Percentiles rank a stretch among this genome's conserved stretches.
Evolutionary conservation across 2,329 filamentous ascomycete genomes (phyloP).

Genomic region (Zasmidium citrigriseum): DNA sequence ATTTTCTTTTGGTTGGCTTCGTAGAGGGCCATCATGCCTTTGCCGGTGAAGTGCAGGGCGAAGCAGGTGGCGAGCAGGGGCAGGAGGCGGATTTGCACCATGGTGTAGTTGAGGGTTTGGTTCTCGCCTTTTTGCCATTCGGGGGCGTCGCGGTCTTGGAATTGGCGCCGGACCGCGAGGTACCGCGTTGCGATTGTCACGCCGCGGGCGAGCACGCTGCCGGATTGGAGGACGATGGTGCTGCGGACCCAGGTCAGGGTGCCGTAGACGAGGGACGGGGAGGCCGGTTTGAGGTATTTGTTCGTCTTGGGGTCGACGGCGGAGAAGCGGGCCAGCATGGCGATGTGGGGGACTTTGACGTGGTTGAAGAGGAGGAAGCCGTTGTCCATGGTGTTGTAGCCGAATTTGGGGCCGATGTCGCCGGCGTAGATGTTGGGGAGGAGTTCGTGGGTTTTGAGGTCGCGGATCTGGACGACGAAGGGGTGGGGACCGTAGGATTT

Average conservation of each 20-base stretch:
- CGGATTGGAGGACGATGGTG: constrained; percentile 72
- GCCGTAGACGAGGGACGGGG: constrained; percentile 70
- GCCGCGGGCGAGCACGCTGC: constrained; percentile 69
- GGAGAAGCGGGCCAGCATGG: constrained; percentile 73
- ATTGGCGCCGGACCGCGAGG: constrained; percentile 72
- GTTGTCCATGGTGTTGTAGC: constrained; percentile 70
- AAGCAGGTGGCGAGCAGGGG: constrained; percentile 73
- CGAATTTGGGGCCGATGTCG: constrained; percentile 79
- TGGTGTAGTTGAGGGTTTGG: constrained; percentile 77
- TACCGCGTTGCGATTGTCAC: constrained; percentile 78
- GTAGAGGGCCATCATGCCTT: constrained; percentile 74
- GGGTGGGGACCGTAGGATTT: constrained; percentile 74
- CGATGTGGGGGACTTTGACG: constrained; percentile 71
- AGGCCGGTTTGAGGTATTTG: constrained; percentile 67
- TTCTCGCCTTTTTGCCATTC: constrained; percentile 63
- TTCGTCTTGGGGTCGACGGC: constrained; percentile 67
- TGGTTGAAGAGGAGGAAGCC: constrained; percentile 77
- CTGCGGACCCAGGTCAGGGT: constrained; percentile 75
- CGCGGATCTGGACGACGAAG: constrained; percentile 74
- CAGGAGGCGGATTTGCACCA: constrained; percentile 73
- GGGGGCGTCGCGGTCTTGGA: constrained; percentile 71
- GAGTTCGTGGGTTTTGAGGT: constrained; percentile 68
- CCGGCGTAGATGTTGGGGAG: constrained; percentile 72
- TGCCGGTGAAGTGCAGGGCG: constrained; percentile 77
- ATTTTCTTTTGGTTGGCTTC: constrained; percentile 71